Evolutionary conservation across 202 grass and related monocot species (phyloP), one percentile per base, ranked within the genome.

Genomic region (Cymbopogon flexuosus): DNA sequence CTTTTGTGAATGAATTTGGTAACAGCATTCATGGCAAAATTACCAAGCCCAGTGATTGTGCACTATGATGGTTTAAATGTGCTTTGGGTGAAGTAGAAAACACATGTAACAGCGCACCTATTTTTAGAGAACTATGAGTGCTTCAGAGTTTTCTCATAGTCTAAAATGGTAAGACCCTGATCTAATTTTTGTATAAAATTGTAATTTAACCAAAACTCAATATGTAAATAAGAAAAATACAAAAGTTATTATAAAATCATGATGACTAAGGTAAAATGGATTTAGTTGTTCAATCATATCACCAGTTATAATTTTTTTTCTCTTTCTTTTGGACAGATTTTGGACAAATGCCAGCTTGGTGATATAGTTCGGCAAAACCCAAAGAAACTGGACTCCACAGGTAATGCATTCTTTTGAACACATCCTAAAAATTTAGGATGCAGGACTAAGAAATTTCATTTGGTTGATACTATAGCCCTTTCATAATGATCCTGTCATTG

Each of bases 291-390:
- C 29, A 10, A 73, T 5, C 37, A 78, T 66, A 29, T 83, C 5
- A 86, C 57, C 2, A 68, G 9, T 58, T 56, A 33, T 33, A 40
- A 40, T 18, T 59, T 35, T 68, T 43, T 54, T 73, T 10, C 52
- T 12, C 8, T 1, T 49, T 70, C 1, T 49, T 70, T 63, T 85
- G 49, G 35, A 21, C 73, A 99, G 96, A 83, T 84, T 64, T 68
- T 99, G 73, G 92, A 93, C 37, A 99, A 95, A 77, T 99, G 96
- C 84, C 92, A 90, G 52, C 92, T 99, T 84, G 96, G 92, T 81
- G 88, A 93, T 65, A 85, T 93, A 70, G 88, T 99, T 84, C 85
- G 87, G 42, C 37, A 82, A 83, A 86, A 72, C 80, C 79, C 88
- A 37, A 91, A 91, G 73, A 99, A 95, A 72, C 80, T 99, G 59